phyloP scores from a whole-genome alignment of 2,329 filamentous ascomycete species.

The Pseudogymnoascus sp. region DNA sequence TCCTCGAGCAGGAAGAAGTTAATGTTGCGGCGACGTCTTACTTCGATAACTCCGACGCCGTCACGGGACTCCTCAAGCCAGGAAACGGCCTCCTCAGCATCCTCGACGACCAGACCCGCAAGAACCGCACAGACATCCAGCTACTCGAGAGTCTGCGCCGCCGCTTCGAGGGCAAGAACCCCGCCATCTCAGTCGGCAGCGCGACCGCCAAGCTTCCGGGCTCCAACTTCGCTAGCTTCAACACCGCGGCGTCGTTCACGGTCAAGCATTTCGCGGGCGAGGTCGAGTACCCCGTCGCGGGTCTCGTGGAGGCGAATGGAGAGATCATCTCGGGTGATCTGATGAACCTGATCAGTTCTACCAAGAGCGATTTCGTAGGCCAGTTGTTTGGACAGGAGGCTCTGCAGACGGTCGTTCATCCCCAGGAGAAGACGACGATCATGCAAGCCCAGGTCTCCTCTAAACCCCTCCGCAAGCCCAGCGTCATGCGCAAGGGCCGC shows the following conservation, averaged over 20 bases:
- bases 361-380: constrained; percentile 79
- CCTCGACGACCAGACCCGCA: constrained; percentile 87
- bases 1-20: constrained; percentile 91
- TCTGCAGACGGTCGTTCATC: constrained; percentile 85
- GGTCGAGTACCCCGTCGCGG: constrained; percentile 83
- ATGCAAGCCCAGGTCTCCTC: constrained; percentile 96
- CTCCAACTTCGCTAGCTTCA: constrained; percentile 82
- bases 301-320: constrained; percentile 87
- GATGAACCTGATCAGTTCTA: constrained; percentile 84
- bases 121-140: constrained; percentile 80
- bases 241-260: constrained; percentile 72
- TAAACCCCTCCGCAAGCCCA: constrained; percentile 85
- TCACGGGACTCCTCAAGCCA: constrained; percentile 81
- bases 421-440: constrained; percentile 79
- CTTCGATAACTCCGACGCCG: constrained; percentile 94
- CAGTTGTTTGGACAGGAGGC: constrained; percentile 95
- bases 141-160: constrained; percentile 84
- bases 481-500: constrained; percentile 65
- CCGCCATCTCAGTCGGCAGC: constrained; percentile 71
- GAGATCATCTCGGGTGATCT: constrained; percentile 93
- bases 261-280: constrained; percentile 95
- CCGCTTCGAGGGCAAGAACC: constrained; percentile 90
- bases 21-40: constrained; percentile 86
- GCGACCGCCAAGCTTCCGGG: constrained; percentile 70
- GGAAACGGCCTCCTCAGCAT: constrained; percentile 92